Percentiles rank a stretch among this genome's conserved stretches.
Conservation (phyloP, 495 filamentous ascomycete species). For the Penicillium silybi region DNA sequence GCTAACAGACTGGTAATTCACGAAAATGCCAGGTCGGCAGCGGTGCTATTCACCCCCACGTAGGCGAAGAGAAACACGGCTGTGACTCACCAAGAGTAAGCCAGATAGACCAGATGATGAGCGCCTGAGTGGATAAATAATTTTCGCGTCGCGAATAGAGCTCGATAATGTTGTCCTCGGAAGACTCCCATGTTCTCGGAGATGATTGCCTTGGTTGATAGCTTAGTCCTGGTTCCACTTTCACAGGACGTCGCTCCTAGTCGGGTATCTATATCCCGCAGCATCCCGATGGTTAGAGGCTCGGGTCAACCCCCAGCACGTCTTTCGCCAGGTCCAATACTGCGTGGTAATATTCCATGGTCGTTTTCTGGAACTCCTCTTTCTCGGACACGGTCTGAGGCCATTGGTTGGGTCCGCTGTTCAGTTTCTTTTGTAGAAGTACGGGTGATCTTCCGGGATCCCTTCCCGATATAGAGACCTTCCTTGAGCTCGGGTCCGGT, state of each 20-base stretch:
- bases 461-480: conserved; percentile 46
- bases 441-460: conserved; percentile 37
- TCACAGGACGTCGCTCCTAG: conserved; percentile 2
- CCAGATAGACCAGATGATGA: conserved; percentile 29
- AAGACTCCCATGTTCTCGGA: conserved; percentile 31
- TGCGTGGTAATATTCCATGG: conserved; percentile 46
- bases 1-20: conserved; percentile 26
- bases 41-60: conserved; percentile 21
- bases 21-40: conserved; percentile 25
- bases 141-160: conserved; percentile 25
- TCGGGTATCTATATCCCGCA: conserved; percentile 26
- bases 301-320: conserved; percentile 32
- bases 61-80: conserved; percentile 35
- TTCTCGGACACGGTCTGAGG: conserved; percentile 36
- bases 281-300: conserved; percentile 26
- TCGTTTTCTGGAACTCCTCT: conserved; percentile 41
- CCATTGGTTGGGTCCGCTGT: conserved; percentile 49
- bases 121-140: conserved; percentile 19
- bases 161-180: conserved; percentile 20
- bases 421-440: conserved; percentile 34
- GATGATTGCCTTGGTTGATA: conserved; percentile 23
- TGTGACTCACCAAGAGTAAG: conserved; percentile 30
- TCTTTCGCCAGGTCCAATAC: conserved; percentile 33
- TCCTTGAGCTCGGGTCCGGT: conserved; percentile 49
- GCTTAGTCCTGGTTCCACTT: neutral